A percentile compares a stretch with the other conserved stretches of the same genome.
phyloP scores from a whole-genome alignment of 1,284 basidiomycete genomes.

The Heterobasidion occidentale region DNA sequence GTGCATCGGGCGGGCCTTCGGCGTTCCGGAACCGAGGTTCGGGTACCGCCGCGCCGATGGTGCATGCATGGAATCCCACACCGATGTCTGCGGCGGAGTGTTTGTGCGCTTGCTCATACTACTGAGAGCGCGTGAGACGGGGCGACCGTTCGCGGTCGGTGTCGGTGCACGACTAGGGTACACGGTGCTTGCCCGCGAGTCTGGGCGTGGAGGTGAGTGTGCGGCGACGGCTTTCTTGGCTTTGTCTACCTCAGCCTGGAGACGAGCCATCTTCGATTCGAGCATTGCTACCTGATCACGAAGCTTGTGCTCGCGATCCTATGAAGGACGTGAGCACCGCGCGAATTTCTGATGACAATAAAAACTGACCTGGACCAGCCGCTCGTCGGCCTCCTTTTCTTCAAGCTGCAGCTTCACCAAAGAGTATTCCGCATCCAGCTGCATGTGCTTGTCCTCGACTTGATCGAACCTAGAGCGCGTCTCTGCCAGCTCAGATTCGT shows the following conservation, averaged over 20 bases:
- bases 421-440: constrained; percentile 63
- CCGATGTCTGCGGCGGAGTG: constrained; percentile 44
- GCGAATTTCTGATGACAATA: not conserved
- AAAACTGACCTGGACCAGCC: constrained; percentile 48
- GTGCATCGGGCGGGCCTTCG: constrained; percentile 26
- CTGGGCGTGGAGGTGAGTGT: constrained; percentile 46
- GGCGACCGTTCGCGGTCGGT: constrained; percentile 19
- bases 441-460: constrained; percentile 51
- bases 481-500: constrained; percentile 52
- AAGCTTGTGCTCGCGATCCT: constrained; percentile 66
- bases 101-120: constrained; percentile 27
- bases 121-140: constrained; percentile 12
- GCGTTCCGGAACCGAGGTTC: constrained; percentile 27
- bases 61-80: constrained; percentile 72
- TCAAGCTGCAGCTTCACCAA: constrained; percentile 63
- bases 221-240: constrained; percentile 31
- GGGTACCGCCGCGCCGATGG: constrained; percentile 29
- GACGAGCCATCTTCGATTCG: constrained; percentile 51
- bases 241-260: constrained; percentile 55
- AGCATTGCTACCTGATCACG: constrained; percentile 57
- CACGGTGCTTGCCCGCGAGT: constrained; percentile 61
- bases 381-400: constrained; percentile 62
- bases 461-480: constrained; percentile 55
- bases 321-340: constrained; percentile 3
- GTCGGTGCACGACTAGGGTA: constrained; percentile 38